Base-by-base conservation (phyloP, 2,329 filamentous ascomycete genomes). In the Sclerotinia trifoliorum region DNA sequence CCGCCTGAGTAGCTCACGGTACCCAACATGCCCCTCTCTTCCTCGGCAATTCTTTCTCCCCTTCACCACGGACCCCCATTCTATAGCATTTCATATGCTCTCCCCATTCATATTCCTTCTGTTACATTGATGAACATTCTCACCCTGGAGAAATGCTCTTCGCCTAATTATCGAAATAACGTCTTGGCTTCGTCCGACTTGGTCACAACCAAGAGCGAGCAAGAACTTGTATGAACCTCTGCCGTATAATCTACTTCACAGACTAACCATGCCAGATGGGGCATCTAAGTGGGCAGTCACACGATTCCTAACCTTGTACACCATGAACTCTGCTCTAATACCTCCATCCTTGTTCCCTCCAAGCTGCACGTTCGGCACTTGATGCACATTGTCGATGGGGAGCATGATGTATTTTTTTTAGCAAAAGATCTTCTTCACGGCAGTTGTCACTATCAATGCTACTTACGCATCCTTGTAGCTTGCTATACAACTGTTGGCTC, bases 11-110 rank as follows among this genome's bases (percentile, higher is more conserved):
- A 39, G 39, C 13, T 39, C 39, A 3, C 39, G 6, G 19, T 55
- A 32, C 17, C 26, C 52, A 21, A 29, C 19, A 8, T 55, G 26
- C 52, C 52, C 54, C 54, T 56, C 54, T 56, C 54, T 56, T 35
- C 54, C n/a, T n/a, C n/a, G 54, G n/a, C 54, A 56, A 56, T 56
- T 39, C 35, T 55, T 55, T 55, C 32, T 56, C 6, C 52, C 54
- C 32, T 57, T 57, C 21, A 42, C 21, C 21, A 24, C 29, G 11
- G 49, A 61, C 57, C 32, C 32, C 26, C 42, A n/a, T 26, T n/a
- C 21, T 44, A n/a, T n/a, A 48, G 21, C 5, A 46, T 32, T 19
- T 29, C 42, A 48, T 24, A 17, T 11, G 19, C 19, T 32, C 29
- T 39, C n/a, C 21, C 21, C 55, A 42, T 39, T 57, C 21, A 10